Conservation (phyloP, 176 grass and related monocot species). For the Miscanthus lutarioriparius region DNA sequence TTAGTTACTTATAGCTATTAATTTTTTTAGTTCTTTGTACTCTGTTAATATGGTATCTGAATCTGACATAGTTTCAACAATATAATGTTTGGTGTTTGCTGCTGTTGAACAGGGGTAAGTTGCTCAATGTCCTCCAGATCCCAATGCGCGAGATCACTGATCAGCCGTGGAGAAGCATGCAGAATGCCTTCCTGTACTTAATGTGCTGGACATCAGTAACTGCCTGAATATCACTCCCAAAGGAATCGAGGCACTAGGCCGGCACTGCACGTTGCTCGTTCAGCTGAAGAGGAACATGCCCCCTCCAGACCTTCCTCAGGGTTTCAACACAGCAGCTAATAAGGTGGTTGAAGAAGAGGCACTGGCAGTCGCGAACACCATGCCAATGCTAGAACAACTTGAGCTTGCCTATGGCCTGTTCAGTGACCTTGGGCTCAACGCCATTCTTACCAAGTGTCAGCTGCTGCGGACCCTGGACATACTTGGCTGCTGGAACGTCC, state of each 20-base stretch:
- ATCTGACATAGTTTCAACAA: not conserved
- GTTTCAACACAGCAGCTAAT: slow-evolving; percentile 17
- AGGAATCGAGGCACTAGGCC: slow-evolving; percentile 52
- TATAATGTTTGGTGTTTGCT: not conserved
- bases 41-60: not conserved
- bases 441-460: slow-evolving; percentile 47
- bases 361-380: slow-evolving; percentile 43
- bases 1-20: not conserved
- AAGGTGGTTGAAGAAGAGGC: slow-evolving; percentile 41
- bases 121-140: slow-evolving; percentile 54
- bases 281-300: slow-evolving; percentile 66
- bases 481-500: slow-evolving; percentile 56
- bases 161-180: slow-evolving; percentile 38
- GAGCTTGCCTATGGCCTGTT: slow-evolving; percentile 64
- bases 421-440: slow-evolving; percentile 39
- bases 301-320: slow-evolving; percentile 30
- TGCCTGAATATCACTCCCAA: slow-evolving; percentile 48
- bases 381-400: slow-evolving; percentile 46
- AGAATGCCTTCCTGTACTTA: slow-evolving; percentile 31
- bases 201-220: slow-evolving; percentile 56
- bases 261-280: slow-evolving; percentile 46
- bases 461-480: slow-evolving; percentile 39
- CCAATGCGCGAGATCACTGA: slow-evolving; percentile 63
- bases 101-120: slow-evolving; percentile 37
- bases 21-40: not conserved